These are phyloP conservation scores for Leptodermis oblonga DNA, from an alignment of 257 asterid species.

Conservation along the genomic window DNA sequence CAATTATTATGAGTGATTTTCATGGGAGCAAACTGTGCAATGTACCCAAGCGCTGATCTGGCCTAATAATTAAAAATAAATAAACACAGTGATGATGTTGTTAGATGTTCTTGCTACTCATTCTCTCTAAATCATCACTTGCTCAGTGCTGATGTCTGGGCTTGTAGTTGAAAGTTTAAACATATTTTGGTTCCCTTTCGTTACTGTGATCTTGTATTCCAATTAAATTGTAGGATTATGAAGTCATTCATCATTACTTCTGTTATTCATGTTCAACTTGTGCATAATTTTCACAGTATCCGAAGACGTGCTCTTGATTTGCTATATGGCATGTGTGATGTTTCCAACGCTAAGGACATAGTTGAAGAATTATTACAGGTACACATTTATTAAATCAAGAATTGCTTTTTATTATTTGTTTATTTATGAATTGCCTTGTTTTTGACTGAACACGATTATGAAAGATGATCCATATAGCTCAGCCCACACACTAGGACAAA, in stretches of 20 bases:
- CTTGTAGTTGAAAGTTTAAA: not conserved
- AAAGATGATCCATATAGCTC: not conserved
- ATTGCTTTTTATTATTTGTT: not conserved
- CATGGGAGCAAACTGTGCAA: not conserved
- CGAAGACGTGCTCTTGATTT: conserved; percentile 96
- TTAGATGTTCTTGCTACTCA: not conserved
- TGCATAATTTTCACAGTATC: conserved; percentile 44
- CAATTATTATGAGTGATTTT: not conserved
- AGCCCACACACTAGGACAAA: not conserved
- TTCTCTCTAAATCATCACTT: conserved; percentile 3
- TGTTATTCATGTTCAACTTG: not conserved
- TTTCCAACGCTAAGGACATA: conserved; percentile 94
- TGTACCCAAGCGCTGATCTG: not conserved
- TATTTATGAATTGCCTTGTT: not conserved
- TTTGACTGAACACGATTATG: not conserved
- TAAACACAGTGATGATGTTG: not conserved
- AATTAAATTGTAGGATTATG: not conserved
- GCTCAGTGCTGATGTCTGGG: not conserved
- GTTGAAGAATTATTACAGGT: conserved; percentile 97
- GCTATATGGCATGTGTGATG: conserved; percentile 97
- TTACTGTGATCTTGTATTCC: not conserved
- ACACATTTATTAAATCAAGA: conserved; percentile 13
- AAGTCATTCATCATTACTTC: conserved; percentile 3
- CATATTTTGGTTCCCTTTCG: not conserved
- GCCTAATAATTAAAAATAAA: not conserved